Evolutionary conservation across 2,329 filamentous ascomycete genomes (phyloP).

Genomic region (Pseudocercospora fijiensis): DNA sequence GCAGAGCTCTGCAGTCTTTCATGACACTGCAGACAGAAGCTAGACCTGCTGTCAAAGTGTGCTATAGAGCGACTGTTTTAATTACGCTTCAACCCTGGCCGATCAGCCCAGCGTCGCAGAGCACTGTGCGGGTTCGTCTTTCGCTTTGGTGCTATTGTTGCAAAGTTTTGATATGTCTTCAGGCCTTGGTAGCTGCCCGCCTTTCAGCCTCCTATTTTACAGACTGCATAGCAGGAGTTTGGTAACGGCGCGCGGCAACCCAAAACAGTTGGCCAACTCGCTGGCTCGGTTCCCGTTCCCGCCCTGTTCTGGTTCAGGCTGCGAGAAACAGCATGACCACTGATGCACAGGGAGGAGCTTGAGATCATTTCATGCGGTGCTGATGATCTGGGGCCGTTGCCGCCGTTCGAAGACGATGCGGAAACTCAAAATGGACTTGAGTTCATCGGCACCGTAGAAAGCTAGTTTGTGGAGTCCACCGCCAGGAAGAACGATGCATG

Average conservation of each 20-base stretch:
- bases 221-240: constrained; percentile 3
- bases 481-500: background rate
- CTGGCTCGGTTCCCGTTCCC: constrained; percentile 1
- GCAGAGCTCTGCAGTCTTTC: background rate
- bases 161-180: background rate
- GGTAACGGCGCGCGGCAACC: constrained; percentile 8
- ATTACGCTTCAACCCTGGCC: background rate
- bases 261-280: constrained; percentile 1
- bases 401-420: background rate
- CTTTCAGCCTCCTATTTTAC: constrained; percentile 8
- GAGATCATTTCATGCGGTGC: constrained; percentile 11
- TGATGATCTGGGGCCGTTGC: constrained; percentile 10
- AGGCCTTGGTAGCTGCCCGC: constrained; percentile 5
- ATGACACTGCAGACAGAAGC: constrained; percentile 6
- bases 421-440: constrained; percentile 8
- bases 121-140: background rate
- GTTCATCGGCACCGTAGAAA: constrained; percentile 4
- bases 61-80: background rate
- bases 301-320: constrained; percentile 1
- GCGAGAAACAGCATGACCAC: background rate
- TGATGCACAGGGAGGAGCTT: background rate
- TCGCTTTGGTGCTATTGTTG: background rate
- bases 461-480: background rate
- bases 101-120: background rate
- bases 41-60: background rate